Evolutionary conservation across 1,139 yeast species (phyloP), one percentile per base, ranked within the genome.

Genomic region (Citeromyces hawaiiensis): DNA sequence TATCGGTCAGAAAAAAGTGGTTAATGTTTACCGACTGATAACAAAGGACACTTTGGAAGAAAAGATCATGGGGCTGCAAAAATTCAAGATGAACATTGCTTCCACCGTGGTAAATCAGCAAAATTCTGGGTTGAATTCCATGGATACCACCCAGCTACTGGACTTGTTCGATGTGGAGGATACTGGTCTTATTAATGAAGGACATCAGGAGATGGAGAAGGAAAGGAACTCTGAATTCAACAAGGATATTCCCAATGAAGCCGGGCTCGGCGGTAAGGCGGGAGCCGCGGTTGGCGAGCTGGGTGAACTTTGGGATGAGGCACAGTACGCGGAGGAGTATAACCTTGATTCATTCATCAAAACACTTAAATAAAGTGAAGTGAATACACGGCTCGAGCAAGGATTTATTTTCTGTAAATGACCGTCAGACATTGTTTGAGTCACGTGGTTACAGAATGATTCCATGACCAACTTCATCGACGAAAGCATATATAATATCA

Each of bases 41-140:
- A 93, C 99, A 7, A 80, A 87, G 54, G 80, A 85, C 51, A 91
- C 98, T 0, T 66, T 93, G 47, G 99, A 93, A 57, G 98, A 91
- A 55, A 88, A 93, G 61, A 93, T 93, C 46, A 93, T 93, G 99
- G 97, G 98, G 35, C 68, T 93, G 49, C 99, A 93, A 54, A 86
- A 86, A 58, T 93, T 93, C 73, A 93, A 93, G 63, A 81, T 93
- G 82, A 91, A 88, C 56, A 86, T 93, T 54, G 99, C 98, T 0
- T 83, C 95, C 1, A 85, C 96, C 0, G 85, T 93, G 51, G 94
- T 93, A 41, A 88, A 88, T 55, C 99, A 93, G 58, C 98, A 93
- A 56, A 93, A 93, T 57, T 74, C 94, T 9, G 98, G 97, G 1
- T 69, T 93, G 48, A 75, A 86, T 4, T 85, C 96, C 0, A 93